Percentiles rank a stretch among this genome's conserved stretches.
Conservation (phyloP, 192 early-diverging fungal species). For the Paraglomus occultum region DNA sequence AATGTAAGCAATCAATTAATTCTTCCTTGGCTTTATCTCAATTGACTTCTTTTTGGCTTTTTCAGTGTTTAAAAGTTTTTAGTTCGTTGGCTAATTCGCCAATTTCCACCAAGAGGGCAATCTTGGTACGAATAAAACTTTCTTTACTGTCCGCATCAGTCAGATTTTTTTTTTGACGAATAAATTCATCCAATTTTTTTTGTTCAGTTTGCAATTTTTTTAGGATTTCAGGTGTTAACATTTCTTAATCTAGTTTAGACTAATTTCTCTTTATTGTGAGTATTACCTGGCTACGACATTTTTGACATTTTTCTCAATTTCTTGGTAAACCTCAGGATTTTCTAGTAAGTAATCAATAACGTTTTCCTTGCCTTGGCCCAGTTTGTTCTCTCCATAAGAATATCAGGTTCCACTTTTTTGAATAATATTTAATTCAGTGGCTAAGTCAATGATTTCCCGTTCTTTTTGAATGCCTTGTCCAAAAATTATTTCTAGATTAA, state of each 20-base stretch:
- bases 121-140: not conserved
- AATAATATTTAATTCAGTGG: conserved; percentile 6
- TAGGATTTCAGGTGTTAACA: too few species aligned
- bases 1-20: conserved; percentile 20
- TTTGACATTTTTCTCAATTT: not conserved
- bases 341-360: not conserved
- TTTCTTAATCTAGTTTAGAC: too few species aligned
- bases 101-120: conserved; percentile 7
- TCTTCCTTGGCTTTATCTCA: conserved; percentile 1
- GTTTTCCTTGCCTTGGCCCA: conserved; percentile 3
- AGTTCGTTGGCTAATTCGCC: conserved; percentile 7
- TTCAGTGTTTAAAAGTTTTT: conserved; percentile 18
- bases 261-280: too few species aligned
- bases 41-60: conserved; percentile 3
- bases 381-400: conserved; percentile 1
- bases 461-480: conserved; percentile 5
- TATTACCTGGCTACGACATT: too few species aligned
- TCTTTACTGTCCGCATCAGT: too few species aligned
- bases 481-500: not conserved
- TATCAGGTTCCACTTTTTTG: conserved; percentile 9
- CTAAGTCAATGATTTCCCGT: conserved; percentile 10
- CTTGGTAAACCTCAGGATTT: not conserved
- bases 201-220: too few species aligned
- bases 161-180: too few species aligned
- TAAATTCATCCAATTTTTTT: too few species aligned